phyloP scores from a whole-genome alignment of 2,329 filamentous ascomycete species.

The Trichoderma sp. region DNA sequence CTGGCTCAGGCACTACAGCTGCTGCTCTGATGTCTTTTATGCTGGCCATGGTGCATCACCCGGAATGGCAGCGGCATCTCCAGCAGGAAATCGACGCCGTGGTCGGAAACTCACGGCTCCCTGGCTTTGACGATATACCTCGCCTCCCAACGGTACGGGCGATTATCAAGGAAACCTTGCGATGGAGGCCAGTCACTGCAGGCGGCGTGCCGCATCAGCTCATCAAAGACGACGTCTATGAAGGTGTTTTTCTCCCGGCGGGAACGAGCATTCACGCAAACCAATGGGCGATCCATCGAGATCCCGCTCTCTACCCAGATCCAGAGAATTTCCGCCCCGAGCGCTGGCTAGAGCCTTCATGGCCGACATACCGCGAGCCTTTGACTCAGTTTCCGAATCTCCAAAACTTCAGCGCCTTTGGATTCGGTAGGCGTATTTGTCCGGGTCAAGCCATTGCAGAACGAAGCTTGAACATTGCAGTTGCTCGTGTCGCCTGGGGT shows the following conservation, averaged over 20 bases:
- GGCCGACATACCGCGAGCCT: constrained; percentile 67
- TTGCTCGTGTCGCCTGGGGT: not conserved
- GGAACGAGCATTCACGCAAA: constrained; percentile 29
- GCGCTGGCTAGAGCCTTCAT: constrained; percentile 64
- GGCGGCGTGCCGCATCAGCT: constrained; percentile 50
- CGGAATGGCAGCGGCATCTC: constrained; percentile 56
- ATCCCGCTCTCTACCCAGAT: constrained; percentile 63
- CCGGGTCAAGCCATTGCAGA: constrained; percentile 16
- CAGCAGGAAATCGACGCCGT: constrained; percentile 62
- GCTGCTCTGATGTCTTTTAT: constrained; percentile 56
- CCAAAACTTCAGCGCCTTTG: constrained; percentile 54
- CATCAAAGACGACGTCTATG: constrained; percentile 54
- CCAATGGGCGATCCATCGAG: constrained; percentile 58
- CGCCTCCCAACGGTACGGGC: constrained; percentile 58
- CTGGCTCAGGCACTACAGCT: constrained; percentile 55
- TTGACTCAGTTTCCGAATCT: constrained; percentile 66
- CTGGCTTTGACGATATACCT: constrained; percentile 53
- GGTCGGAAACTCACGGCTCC: constrained; percentile 55
- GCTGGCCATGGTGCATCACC: constrained; percentile 57
- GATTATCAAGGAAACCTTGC: constrained; percentile 61
- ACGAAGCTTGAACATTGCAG: constrained; percentile 1
- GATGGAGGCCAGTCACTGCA: constrained; percentile 57
- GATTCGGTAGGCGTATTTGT: constrained; percentile 15
- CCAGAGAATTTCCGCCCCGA: constrained; percentile 66
- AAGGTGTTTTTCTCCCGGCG: constrained; percentile 54